Evolutionary conservation across 805 yeast genomes (phyloP).

Genomic region (Myxozyma monticola): DNA sequence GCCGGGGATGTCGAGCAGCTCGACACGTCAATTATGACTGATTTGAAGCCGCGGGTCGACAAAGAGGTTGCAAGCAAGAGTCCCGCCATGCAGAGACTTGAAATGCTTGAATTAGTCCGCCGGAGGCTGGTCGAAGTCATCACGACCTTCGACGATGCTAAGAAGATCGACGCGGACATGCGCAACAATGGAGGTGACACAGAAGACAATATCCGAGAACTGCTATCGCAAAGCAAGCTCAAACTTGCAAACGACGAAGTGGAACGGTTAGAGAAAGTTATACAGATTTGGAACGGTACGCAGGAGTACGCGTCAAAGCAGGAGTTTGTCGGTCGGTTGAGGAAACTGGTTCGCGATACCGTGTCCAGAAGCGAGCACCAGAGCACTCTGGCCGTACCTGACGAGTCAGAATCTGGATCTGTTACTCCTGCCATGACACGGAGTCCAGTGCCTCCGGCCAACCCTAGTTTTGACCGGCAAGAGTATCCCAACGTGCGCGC

Average conservation of each 20-base stretch:
- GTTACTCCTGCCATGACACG: constrained; percentile 14
- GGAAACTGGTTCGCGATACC: constrained; percentile 22
- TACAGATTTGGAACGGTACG: constrained; percentile 27
- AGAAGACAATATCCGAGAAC: constrained; percentile 13
- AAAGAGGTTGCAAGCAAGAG: constrained; percentile 19
- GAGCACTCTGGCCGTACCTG: neutral
- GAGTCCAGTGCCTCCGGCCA: constrained; percentile 15
- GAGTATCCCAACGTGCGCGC: constrained; percentile 23
- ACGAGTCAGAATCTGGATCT: constrained; percentile 1
- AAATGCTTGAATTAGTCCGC: constrained; percentile 28
- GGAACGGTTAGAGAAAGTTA: constrained; percentile 9
- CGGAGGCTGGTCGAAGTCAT: constrained; percentile 24
- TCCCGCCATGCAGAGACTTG: constrained; percentile 27
- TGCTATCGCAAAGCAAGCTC: constrained; percentile 18
- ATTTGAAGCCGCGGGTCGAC: constrained; percentile 19
- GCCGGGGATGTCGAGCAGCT: constrained; percentile 27
- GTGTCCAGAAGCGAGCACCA: constrained; percentile 12
- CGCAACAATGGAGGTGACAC: constrained; percentile 8
- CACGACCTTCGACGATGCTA: constrained; percentile 19
- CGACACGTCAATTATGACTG: constrained; percentile 7
- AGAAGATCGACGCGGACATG: constrained; percentile 17
- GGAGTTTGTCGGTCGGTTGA: constrained; percentile 19
- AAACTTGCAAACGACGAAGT: constrained; percentile 20
- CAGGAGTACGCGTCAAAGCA: constrained; percentile 20
- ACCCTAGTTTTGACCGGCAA: constrained; percentile 7